Percentiles rank a stretch among this genome's conserved stretches.
Evolutionary conservation across 768 basidiomycete genomes (phyloP).

Genomic region (Tylopilus plumbeoviolaceoides): DNA sequence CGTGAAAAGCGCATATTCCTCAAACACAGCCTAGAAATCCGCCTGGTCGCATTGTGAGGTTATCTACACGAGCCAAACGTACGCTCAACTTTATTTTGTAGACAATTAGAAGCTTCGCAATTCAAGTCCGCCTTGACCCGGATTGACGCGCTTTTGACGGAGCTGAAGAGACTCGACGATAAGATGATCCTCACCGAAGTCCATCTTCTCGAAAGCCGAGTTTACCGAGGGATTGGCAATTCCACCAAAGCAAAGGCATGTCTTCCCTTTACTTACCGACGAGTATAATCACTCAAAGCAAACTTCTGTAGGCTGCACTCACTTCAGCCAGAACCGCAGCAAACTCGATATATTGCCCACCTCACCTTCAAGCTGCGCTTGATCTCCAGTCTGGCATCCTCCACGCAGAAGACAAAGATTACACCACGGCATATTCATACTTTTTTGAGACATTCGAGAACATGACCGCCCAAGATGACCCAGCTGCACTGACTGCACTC

Average conservation of each 20-base stretch:
- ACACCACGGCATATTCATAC: constrained; percentile 94
- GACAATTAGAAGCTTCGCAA: constrained; percentile 70
- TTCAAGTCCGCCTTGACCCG: constrained; percentile 75
- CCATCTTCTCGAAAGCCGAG: constrained; percentile 87
- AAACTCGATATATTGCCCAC: constrained; percentile 92
- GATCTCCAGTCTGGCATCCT: constrained; percentile 77
- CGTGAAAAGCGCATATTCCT: constrained; percentile 92
- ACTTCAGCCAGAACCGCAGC: constrained; percentile 91
- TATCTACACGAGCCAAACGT: background rate
- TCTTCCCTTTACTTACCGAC: background rate
- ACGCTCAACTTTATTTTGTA: constrained; percentile 24
- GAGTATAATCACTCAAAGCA: background rate
- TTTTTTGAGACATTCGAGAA: constrained; percentile 98
- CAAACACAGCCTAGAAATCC: constrained; percentile 89
- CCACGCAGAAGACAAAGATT: constrained; percentile 97
- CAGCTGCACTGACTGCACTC: constrained; percentile 72
- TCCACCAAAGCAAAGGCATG: constrained; percentile 83
- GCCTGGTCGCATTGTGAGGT: constrained; percentile 70
- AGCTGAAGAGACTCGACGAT: constrained; percentile 91
- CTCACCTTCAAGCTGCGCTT: constrained; percentile 18
- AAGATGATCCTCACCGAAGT: constrained; percentile 98
- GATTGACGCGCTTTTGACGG: constrained; percentile 85
- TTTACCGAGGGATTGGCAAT: constrained; percentile 87
- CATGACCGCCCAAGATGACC: constrained; percentile 71
- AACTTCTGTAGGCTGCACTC: constrained; percentile 54